A percentile compares a stretch with the other conserved stretches of the same genome.
phyloP scores from a whole-genome alignment of 208 protist species.

The Phytomonas francai region DNA sequence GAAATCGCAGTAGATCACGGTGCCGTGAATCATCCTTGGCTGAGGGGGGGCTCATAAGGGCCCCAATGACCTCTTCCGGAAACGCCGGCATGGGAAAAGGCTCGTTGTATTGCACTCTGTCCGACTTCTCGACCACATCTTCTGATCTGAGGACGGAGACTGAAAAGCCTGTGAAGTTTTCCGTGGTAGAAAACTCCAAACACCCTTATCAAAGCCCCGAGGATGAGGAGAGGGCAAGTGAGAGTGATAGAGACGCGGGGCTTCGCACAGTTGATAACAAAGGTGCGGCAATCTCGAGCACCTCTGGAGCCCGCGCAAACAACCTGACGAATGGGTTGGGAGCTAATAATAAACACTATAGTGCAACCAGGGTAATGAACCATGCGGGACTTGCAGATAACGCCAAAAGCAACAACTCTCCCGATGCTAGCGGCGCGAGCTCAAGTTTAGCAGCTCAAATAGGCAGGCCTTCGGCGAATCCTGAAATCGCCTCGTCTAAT shows the following conservation, averaged over 20 bases:
- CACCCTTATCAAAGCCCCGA: background rate
- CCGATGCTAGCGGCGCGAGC: background rate
- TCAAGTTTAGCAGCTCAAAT: background rate
- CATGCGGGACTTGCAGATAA: background rate
- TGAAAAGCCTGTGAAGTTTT: background rate
- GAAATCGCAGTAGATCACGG: background rate
- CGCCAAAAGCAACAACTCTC: background rate
- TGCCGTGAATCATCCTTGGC: background rate
- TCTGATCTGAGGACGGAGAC: background rate
- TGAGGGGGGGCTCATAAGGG: background rate
- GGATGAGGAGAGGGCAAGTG: background rate
- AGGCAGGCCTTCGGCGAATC: background rate
- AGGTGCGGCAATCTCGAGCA: background rate
- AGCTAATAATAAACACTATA: background rate
- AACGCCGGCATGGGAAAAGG: background rate
- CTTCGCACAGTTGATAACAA: background rate
- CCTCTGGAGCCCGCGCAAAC: background rate
- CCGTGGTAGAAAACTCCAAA: background rate
- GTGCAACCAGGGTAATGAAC: background rate
- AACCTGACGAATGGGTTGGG: background rate
- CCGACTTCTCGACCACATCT: background rate
- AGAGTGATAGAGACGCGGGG: too few relatives aligned
- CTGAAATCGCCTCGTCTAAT: too few relatives aligned
- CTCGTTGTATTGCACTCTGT: background rate
- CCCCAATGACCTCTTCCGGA: background rate